These are phyloP conservation scores for Elaeis guineensis DNA, from an alignment of 176 grass and related monocot species.

Conservation along the genomic window DNA sequence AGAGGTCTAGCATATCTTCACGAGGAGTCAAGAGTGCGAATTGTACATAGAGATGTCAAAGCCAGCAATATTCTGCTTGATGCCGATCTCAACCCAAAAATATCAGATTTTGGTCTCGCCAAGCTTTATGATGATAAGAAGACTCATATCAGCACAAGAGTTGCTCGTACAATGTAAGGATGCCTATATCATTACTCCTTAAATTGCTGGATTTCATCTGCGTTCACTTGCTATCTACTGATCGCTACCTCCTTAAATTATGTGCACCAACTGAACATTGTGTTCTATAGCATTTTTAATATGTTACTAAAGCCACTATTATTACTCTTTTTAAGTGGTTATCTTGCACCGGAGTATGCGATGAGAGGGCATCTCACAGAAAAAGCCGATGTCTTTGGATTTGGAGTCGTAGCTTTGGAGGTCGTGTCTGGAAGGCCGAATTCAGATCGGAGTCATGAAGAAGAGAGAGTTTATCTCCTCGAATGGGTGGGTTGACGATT, in stretches of 20 bases:
- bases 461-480: constrained; percentile 30
- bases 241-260: no score
- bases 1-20: constrained; percentile 38
- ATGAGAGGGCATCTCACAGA: constrained; percentile 28
- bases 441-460: no score
- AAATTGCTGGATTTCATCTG: not conserved
- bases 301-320: no score
- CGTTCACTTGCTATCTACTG: not conserved
- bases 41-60: constrained; percentile 27
- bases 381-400: constrained; percentile 24
- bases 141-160: no score
- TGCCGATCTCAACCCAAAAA: constrained; percentile 36
- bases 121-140: constrained; percentile 45
- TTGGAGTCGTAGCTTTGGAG: constrained; percentile 31
- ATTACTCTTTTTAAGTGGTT: constrained; percentile 15
- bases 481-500: constrained; percentile 18
- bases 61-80: constrained; percentile 31
- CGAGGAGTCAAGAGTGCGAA: constrained; percentile 26
- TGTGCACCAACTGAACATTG: not conserved
- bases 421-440: constrained; percentile 22
- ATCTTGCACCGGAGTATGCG: constrained; percentile 36
- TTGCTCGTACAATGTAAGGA: no score
- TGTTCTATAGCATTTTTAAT: not conserved
- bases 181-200: no score
- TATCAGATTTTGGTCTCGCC: constrained; percentile 45